A percentile compares a stretch with the other conserved stretches of the same genome.
These are phyloP conservation scores for Leucoagaricus sp. DNA, from an alignment of 1,284 basidiomycete genomes.

Conservation along the genomic window DNA sequence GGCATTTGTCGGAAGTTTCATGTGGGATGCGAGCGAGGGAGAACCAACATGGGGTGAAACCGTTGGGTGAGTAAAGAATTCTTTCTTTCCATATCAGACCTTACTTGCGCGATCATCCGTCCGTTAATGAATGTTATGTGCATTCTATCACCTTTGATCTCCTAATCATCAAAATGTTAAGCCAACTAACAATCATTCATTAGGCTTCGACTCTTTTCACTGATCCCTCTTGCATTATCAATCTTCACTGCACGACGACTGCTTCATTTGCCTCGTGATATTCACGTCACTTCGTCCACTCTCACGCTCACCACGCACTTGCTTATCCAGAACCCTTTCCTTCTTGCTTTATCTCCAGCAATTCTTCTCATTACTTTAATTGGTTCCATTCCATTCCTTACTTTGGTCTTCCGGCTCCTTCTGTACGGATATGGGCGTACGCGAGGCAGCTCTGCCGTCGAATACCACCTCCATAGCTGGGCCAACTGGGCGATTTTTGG, in stretches of 20 bases:
- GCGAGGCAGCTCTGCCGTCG: constrained; percentile 33
- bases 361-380: constrained; percentile 76
- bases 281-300: constrained; percentile 73
- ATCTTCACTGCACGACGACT: constrained; percentile 74
- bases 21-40: constrained; percentile 71
- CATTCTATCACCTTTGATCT: not conserved
- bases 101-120: not conserved
- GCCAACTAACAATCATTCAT: constrained; percentile 10
- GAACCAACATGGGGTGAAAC: constrained; percentile 74
- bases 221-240: constrained; percentile 74
- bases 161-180: too few relatives aligned
- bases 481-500: constrained; percentile 81
- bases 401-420: constrained; percentile 80
- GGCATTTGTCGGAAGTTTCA: constrained; percentile 90
- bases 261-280: constrained; percentile 61
- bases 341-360: constrained; percentile 79
- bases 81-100: not conserved
- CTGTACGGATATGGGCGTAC: constrained; percentile 63
- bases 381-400: constrained; percentile 82
- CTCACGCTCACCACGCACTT: constrained; percentile 82
- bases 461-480: constrained; percentile 80
- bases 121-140: not conserved
- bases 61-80: constrained; percentile 60
- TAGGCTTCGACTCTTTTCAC: constrained; percentile 70
- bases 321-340: constrained; percentile 77